Conservation (phyloP, 1,139 yeast species). For the Protomyces arabidopsidicola region DNA sequence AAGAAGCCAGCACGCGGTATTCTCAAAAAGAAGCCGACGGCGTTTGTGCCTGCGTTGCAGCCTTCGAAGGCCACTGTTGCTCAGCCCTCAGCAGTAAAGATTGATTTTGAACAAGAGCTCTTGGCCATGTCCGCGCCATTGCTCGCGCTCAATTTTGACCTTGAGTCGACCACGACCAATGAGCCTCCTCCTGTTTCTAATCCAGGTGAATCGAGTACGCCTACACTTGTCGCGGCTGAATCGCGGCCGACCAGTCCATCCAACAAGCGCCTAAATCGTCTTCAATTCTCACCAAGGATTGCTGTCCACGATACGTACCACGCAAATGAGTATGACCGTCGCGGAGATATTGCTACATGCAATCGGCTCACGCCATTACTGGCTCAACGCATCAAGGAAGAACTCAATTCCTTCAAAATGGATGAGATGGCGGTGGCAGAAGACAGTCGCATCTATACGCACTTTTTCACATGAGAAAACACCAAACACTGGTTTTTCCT, state of each 20-base stretch:
- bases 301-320: conserved; percentile 82
- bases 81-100: not conserved
- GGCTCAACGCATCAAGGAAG: conserved; percentile 84
- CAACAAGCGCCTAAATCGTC: not conserved
- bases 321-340: conserved; percentile 82
- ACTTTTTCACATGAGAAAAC: conserved; percentile 2
- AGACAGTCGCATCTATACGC: conserved; percentile 20
- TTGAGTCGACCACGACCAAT: not conserved
- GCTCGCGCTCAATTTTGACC: not conserved
- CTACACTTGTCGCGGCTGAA: not conserved
- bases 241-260: not conserved
- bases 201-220: not conserved
- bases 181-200: not conserved
- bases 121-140: not conserved
- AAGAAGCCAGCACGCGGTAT: not conserved
- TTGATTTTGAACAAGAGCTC: not conserved
- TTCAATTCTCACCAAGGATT: conserved; percentile 78
- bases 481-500: no score
- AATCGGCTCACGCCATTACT: conserved; percentile 81
- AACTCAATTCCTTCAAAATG: conserved; percentile 69
- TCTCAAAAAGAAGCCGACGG: not conserved
- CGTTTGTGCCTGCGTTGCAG: not conserved
- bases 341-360: conserved; percentile 90
- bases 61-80: not conserved
- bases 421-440: conserved; percentile 65